Conservation (phyloP, 805 yeast genomes). For the Metschnikowia cerradonensis region DNA sequence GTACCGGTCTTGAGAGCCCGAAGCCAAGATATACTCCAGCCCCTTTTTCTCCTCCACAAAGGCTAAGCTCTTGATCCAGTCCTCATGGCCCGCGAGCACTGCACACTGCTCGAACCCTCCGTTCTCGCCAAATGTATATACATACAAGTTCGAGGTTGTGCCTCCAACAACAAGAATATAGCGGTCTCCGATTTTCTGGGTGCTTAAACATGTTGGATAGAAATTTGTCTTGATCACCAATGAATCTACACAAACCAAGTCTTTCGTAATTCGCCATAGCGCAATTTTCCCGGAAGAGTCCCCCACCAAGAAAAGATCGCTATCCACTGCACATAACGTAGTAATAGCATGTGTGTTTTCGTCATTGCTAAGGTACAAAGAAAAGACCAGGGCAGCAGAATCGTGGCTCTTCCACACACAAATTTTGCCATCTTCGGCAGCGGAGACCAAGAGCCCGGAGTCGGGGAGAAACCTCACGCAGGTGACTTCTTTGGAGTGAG, state of each 20-base stretch:
- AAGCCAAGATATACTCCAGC: slow-evolving; percentile 65
- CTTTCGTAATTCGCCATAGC: slow-evolving; percentile 43
- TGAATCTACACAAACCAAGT: slow-evolving; percentile 23
- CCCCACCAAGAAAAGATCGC: slow-evolving; percentile 51
- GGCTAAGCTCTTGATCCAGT: slow-evolving; percentile 81
- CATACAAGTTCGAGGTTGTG: slow-evolving; percentile 50
- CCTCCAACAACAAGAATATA: slow-evolving; percentile 70
- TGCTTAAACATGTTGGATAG: slow-evolving; percentile 40
- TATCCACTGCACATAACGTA: slow-evolving; percentile 42
- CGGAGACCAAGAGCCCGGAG: slow-evolving; percentile 48
- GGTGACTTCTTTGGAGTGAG: slow-evolving; percentile 60
- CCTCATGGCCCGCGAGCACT: slow-evolving; percentile 83
- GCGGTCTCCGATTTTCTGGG: slow-evolving; percentile 30
- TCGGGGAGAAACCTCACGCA: slow-evolving; percentile 53
- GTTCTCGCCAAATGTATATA: slow-evolving; percentile 43
- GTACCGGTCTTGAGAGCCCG: slow-evolving; percentile 90
- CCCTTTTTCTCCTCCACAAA: slow-evolving; percentile 47
- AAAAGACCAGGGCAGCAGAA: slow-evolving; percentile 16
- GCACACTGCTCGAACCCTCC: slow-evolving; percentile 40
- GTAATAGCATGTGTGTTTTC: slow-evolving; percentile 44
- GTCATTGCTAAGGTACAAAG: slow-evolving; percentile 16
- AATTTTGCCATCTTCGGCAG: slow-evolving; percentile 63
- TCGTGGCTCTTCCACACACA: slow-evolving; percentile 50
- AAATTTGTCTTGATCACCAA: slow-evolving; percentile 44
- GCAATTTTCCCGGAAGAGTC: slow-evolving; percentile 57